A percentile compares a stretch with the other conserved stretches of the same genome.
Evolutionary conservation across 2,329 filamentous ascomycete species (phyloP).

Genomic region (Xylariales sp.): DNA sequence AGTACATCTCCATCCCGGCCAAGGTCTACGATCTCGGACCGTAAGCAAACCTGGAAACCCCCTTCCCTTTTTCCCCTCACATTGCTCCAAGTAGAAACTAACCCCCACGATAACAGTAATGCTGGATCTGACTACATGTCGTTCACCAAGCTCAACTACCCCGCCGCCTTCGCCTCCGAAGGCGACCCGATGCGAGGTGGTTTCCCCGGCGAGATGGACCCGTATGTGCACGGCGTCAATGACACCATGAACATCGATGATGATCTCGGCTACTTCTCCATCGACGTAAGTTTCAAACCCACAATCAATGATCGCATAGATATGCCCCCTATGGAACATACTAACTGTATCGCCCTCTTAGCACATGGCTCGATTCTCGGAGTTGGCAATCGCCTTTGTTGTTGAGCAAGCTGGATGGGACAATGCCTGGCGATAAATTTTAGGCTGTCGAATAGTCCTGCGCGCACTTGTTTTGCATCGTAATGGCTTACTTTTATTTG

Average conservation of each 20-base stretch:
- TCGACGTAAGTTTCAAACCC: constrained; percentile 32
- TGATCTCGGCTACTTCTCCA: constrained; percentile 30
- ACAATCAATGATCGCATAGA: too few species aligned
- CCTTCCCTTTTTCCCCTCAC: too few species aligned
- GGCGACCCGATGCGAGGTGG: constrained; percentile 27
- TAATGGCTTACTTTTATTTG: too few species aligned
- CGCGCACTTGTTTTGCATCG: too few species aligned
- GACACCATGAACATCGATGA: constrained; percentile 34
- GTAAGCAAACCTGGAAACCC: constrained; percentile 11
- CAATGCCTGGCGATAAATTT: constrained; percentile 29
- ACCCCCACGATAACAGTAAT: constrained; percentile 13
- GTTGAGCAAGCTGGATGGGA: constrained; percentile 35
- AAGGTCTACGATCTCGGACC: constrained; percentile 25
- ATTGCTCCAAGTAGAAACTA: too few species aligned
- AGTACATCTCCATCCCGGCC: constrained; percentile 31
- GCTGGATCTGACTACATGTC: constrained; percentile 38
- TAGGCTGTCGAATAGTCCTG: too few species aligned
- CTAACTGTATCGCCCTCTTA: too few species aligned
- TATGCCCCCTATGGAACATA: too few species aligned
- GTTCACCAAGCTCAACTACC: constrained; percentile 32
- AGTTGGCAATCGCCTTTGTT: constrained; percentile 33
- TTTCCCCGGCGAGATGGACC: constrained; percentile 29
- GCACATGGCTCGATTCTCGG: constrained; percentile 36
- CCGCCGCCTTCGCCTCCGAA: constrained; percentile 32
- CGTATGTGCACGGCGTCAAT: constrained; percentile 30